Conservation (phyloP, 306 rosid species). For the Dalbergia cultrata region DNA sequence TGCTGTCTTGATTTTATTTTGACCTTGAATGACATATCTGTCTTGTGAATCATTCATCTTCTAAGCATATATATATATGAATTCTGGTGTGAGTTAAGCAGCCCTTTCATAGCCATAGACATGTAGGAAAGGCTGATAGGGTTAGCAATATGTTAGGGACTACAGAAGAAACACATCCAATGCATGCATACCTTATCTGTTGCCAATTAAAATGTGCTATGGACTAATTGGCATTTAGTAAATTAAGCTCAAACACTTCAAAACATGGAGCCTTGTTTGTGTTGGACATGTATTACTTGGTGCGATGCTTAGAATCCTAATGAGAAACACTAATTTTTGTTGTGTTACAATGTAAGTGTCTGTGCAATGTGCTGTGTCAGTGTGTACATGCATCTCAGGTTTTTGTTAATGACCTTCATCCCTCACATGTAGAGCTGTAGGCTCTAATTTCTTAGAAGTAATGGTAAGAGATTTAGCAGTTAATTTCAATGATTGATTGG, state of each 20-base stretch:
- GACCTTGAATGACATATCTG: slow-evolving; percentile 9
- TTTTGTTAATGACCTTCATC: slow-evolving; percentile 33
- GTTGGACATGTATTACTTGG: not conserved
- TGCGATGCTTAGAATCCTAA: not conserved
- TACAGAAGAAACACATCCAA: not conserved
- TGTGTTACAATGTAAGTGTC: not conserved
- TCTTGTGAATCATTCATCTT: slow-evolving; percentile 24
- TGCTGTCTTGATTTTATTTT: not conserved
- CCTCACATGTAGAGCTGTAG: not conserved
- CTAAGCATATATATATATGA: not conserved
- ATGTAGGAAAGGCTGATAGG: not conserved
- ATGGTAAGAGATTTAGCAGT: slow-evolving; percentile 75
- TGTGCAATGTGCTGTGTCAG: slow-evolving; percentile 5
- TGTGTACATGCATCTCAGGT: not conserved
- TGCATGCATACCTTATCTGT: not conserved
- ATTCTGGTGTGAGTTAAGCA: slow-evolving; percentile 8
- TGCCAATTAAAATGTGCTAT: slow-evolving; percentile 14
- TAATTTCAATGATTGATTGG: slow-evolving; percentile 91
- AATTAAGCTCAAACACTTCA: not conserved
- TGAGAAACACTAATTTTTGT: not conserved
- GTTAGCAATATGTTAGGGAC: not conserved
- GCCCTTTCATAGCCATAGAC: not conserved
- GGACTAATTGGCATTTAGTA: not conserved
- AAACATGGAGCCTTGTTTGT: slow-evolving; percentile 1
- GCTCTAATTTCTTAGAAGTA: not conserved